Base-by-base conservation (phyloP, 164 flowering plant species). In the Vitis amurensis region DNA sequence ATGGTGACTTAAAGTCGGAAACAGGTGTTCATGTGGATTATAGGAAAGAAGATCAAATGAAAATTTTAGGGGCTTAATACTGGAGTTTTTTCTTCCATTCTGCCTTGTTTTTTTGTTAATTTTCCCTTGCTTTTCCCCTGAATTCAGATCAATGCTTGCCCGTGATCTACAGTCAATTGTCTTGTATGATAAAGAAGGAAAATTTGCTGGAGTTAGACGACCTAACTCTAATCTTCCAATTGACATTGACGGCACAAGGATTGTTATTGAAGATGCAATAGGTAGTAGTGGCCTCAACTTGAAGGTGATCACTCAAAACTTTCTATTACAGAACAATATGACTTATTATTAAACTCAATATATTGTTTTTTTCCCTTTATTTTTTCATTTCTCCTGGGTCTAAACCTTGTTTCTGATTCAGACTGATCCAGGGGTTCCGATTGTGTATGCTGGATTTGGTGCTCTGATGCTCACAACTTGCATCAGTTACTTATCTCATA, bases 401-500 rank as follows among this genome's bases (percentile, higher is more conserved):
- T 74, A 51, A 69, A 29, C 47, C 59, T 52, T 71, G 12, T 61
- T 23, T 68, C 68, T 55, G 50, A 2, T 13, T 64, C 90, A 95
- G 98, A 95, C 89, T 79, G 99, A 95, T 70, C 99, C 99, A 23
- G 97, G 97, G 7, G 97, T 95, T 60, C 99, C 99, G 4, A 69
- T 87, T 64, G 98, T 93, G 27, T 93, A 95, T 83, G 92, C 97
- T 80, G 99, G 99, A 66, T 95, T 95, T 80, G 98, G 99, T 59
- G 83, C 87, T 74, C 76, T 93, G 13, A 95, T 95, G 98, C 95
- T 95, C 71, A 95, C 99, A 55, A 88, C 95, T 57, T 93, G 95
- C 86, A 84, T 95, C 77, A 93, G 99, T 74, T 93, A 60, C 75
- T 68, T 93, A 60, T 95, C 99, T 63, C 99, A 91, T 77, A 68